A percentile compares a stretch with the other conserved stretches of the same genome.
Evolutionary conservation across 495 filamentous ascomycete genomes (phyloP).

Genomic region (Durotheca rogersii): DNA sequence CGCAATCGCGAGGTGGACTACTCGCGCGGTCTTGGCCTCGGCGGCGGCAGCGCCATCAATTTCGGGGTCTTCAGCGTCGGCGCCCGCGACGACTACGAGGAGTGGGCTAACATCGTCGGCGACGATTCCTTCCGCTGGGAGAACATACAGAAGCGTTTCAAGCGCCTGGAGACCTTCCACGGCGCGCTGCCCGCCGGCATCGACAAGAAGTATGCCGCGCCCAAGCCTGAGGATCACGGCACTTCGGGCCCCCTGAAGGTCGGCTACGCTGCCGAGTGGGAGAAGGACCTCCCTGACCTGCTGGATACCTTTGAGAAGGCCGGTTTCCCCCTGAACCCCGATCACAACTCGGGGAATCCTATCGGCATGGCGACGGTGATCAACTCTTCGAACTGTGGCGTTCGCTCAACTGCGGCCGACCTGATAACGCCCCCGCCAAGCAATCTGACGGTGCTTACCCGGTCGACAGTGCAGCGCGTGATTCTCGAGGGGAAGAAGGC

Average conservation of each 20-base stretch:
- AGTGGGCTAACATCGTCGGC: constrained; percentile 45
- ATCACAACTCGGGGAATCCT: constrained; percentile 62
- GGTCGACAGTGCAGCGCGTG: constrained; percentile 51
- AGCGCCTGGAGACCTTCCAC: constrained; percentile 57
- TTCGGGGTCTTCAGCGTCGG: constrained; percentile 61
- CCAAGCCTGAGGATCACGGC: constrained; percentile 49
- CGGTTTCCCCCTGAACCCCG: constrained; percentile 52
- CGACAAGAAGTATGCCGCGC: constrained; percentile 39
- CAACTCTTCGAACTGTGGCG: constrained; percentile 49
- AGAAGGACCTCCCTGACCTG: constrained; percentile 44
- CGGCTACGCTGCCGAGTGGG: constrained; percentile 51
- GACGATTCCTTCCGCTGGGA: constrained; percentile 55
- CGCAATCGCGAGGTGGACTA: constrained; percentile 55
- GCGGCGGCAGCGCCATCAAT: constrained; percentile 64
- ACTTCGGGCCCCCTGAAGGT: constrained; percentile 48
- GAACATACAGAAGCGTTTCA: constrained; percentile 49
- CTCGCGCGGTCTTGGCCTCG: constrained; percentile 59
- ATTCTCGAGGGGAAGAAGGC: constrained; percentile 53
- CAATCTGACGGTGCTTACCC: constrained; percentile 55
- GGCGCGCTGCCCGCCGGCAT: constrained; percentile 36
- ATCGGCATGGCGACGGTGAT: constrained; percentile 55
- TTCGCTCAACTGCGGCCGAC: constrained; percentile 54
- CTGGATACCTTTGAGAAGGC: constrained; percentile 46
- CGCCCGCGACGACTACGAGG: constrained; percentile 60
- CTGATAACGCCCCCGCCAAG: constrained; percentile 44